Base-by-base conservation (phyloP, 1,284 basidiomycete species). In the Malassezia globosa region DNA sequence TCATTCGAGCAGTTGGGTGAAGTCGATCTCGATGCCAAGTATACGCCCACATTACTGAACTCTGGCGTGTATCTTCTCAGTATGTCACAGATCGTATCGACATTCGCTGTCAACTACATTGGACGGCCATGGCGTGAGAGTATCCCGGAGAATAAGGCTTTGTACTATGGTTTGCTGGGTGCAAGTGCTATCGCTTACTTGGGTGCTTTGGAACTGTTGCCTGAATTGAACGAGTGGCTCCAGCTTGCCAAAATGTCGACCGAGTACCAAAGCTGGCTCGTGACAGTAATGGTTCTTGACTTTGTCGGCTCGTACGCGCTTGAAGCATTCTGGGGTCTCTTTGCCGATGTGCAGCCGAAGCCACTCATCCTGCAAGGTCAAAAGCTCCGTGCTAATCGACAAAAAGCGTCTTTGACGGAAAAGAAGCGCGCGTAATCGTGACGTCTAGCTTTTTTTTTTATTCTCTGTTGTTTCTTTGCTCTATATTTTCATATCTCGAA, bases 171-270 rank as follows among this genome's bases (percentile, higher is more conserved):
- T 13, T 52, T 71, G n/a, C 52, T 68, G 2, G 41, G 46, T 13
- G 59, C 60, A 4, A 58, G 58, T 7, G 66, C 51, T 6, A 58
- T 71, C 24, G 67, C 67, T 2, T 58, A 63, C 38, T 54, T 59
- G 0, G 63, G 62, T 5, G 64, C 59, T 6, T 48, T 61, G 21
- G 88, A 99, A 72, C 83, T 96, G 60, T 76, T 95, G 67, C 92
- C 94, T 1, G 94, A 97, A 73, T 72, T 96, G 57, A 97, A 94
- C 73, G 77, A 84, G 29, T 97, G 92, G 92, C 77, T 99, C 36
- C 92, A 97, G 74, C 83, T 97, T 33, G 88, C 95, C 22, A 86
- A 86, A 72, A 92, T 99, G 88, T 75, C 81, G 37, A 68, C 72
- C 25, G 65, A 74, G 34, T 87, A 92, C 49, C 62, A 62, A 54